Evolutionary conservation across 164 flowering plant species (phyloP).

Genomic region (Piper betle): DNA sequence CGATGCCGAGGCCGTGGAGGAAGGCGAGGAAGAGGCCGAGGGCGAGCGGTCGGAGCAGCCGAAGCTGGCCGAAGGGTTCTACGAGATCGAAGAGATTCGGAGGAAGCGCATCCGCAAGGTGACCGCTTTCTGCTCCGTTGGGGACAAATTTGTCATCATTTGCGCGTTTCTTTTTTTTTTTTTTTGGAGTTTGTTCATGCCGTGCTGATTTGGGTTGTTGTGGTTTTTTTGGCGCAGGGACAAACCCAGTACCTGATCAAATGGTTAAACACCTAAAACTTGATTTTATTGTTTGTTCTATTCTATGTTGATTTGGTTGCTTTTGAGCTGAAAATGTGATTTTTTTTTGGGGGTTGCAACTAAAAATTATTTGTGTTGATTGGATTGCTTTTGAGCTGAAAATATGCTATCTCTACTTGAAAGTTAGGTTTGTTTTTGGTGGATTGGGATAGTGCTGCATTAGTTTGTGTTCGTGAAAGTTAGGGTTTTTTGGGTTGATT

Average conservation of each 20-base stretch:
- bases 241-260: constrained; percentile 70
- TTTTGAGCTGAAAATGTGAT: not conserved
- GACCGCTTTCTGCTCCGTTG: not conserved
- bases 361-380: too few species aligned
- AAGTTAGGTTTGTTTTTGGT: too few species aligned
- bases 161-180: not conserved
- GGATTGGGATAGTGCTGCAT: too few species aligned
- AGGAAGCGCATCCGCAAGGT: constrained; percentile 77
- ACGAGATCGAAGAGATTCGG: constrained; percentile 78
- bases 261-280: constrained; percentile 32
- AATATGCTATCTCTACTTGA: too few species aligned
- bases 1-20: constrained; percentile 11
- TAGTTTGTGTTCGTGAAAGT: not conserved
- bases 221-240: constrained; percentile 29
- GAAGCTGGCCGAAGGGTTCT: constrained; percentile 82
- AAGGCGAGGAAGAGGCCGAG: constrained; percentile 18
- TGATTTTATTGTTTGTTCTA: not conserved
- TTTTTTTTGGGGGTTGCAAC: too few species aligned
- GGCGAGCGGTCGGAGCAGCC: constrained; percentile 25
- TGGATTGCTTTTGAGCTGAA: too few species aligned
- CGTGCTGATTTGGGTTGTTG: not conserved
- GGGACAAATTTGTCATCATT: not conserved
- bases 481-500: too few species aligned
- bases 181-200: not conserved
- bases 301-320: not conserved